Evolutionary conservation across 1,284 basidiomycete species (phyloP), one percentile per base, ranked within the genome.

Genomic region (Papiliotrema laurentii): DNA sequence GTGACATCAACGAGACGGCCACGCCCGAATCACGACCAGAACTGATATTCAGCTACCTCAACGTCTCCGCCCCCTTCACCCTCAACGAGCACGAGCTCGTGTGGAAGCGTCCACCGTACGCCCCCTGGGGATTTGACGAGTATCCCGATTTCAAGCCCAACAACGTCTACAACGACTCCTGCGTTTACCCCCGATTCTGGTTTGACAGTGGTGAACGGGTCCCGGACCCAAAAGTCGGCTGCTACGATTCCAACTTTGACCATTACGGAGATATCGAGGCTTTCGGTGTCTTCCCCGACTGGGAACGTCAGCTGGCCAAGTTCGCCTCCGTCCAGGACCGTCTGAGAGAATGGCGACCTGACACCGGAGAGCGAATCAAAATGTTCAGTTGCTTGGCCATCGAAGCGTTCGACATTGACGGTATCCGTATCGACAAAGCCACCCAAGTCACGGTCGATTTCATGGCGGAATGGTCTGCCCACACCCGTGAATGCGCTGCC

Each of bases 241-340:
- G 90, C 69, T 77, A 83, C 58, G 72, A 76, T 25, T 89, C 86
- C 25, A 87, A 91, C 55, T 92, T 93, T 61, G 90, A 94, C 72
- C 89, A 92, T 56, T 94, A 87, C 61, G 90, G 90, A 55, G 90
- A 94, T 74, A 87, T 89, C 80, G 90, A 93, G 71, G 90, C 90
- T 54, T 94, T 94, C 69, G 90, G 90, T 84, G 89, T 93, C 31
- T 89, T 91, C 67, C 73, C 74, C 35, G 75, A 76, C 63, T 76
- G 75, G 87, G 81, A 93, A 66, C 89, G 90, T 80, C 87, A 94
- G 71, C 76, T 94, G 25, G 83, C 88, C 60, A 94, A 94, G 71
- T 93, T 93, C 72, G 89, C 90, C 34, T 91, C 89, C 49, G 89
- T 93, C 4, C 90, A 94, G 67, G 90, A 94, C 71, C 87, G 89